Conservation (phyloP, 495 filamentous ascomycete species). For the Aspergillus cristatus region DNA sequence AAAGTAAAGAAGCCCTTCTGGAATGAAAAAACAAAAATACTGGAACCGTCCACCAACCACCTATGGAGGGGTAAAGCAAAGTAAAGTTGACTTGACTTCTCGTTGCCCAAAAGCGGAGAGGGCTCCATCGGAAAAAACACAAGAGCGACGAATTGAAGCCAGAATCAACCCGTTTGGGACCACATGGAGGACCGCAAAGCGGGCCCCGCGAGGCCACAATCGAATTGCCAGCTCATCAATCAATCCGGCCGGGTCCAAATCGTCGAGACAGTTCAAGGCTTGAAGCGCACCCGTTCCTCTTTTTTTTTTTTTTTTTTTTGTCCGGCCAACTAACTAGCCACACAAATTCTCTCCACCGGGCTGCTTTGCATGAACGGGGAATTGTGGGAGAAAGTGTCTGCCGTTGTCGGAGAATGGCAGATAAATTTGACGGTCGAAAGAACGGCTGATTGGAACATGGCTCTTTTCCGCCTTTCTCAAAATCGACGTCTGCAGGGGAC, state of each 20-base stretch:
- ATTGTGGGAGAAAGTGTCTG: slow-evolving; percentile 8
- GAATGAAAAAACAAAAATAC: too few relatives aligned
- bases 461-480: not conserved
- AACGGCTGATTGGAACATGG: not conserved
- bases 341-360: slow-evolving; percentile 20
- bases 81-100: slow-evolving; percentile 5
- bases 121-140: not conserved
- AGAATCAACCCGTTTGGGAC: slow-evolving; percentile 8
- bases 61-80: not conserved
- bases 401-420: too few relatives aligned
- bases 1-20: too few relatives aligned
- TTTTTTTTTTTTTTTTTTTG: not conserved
- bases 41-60: too few relatives aligned
- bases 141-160: slow-evolving; percentile 17
- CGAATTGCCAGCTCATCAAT: slow-evolving; percentile 33
- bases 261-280: slow-evolving; percentile 1
- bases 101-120: slow-evolving; percentile 26
- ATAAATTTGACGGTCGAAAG: too few relatives aligned
- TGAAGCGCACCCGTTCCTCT: slow-evolving; percentile 2
- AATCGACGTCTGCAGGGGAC: slow-evolving; percentile 11
- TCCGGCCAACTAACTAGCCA: slow-evolving; percentile 1
- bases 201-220: slow-evolving; percentile 9
- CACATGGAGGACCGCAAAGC: slow-evolving; percentile 11
- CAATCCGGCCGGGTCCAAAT: slow-evolving; percentile 9
- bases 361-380: slow-evolving; percentile 29